phyloP scores from a whole-genome alignment of 148 eudicot species.

The Camellia lanceoleosa region DNA sequence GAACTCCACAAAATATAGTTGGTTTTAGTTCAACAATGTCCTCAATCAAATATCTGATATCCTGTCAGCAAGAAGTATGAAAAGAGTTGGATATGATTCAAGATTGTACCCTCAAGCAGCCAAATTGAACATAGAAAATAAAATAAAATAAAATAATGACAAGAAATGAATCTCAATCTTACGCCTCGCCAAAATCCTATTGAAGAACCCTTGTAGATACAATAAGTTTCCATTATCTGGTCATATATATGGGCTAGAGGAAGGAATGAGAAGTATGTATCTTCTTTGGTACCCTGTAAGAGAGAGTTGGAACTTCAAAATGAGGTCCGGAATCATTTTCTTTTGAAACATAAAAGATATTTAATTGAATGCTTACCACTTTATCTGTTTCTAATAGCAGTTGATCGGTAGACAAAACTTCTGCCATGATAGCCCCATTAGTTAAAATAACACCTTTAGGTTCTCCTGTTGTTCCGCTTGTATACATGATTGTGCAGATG shows the following conservation, averaged over 20 bases:
- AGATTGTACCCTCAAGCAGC: neutral
- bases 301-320: neutral
- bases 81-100: neutral
- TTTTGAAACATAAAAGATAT: neutral
- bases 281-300: constrained; percentile 57
- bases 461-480: constrained; percentile 95
- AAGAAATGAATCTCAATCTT: constrained; percentile 27
- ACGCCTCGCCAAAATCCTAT: constrained; percentile 99
- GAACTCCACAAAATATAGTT: constrained; percentile 89
- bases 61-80: constrained; percentile 41
- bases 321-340: too few species aligned
- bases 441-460: constrained; percentile 89
- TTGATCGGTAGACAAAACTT: constrained; percentile 63
- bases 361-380: constrained; percentile 35
- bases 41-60: constrained; percentile 71
- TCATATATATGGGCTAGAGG: constrained; percentile 94
- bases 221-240: constrained; percentile 77
- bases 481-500: constrained; percentile 88
- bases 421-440: constrained; percentile 60
- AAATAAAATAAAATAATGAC: neutral
- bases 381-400: constrained; percentile 61
- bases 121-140: neutral
- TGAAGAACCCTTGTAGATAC: constrained; percentile 67
- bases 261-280: constrained; percentile 88
- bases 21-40: constrained; percentile 82